Evolutionary conservation across 2,329 filamentous ascomycete genomes (phyloP).

Genomic region (Tolypocladium tropicale): DNA sequence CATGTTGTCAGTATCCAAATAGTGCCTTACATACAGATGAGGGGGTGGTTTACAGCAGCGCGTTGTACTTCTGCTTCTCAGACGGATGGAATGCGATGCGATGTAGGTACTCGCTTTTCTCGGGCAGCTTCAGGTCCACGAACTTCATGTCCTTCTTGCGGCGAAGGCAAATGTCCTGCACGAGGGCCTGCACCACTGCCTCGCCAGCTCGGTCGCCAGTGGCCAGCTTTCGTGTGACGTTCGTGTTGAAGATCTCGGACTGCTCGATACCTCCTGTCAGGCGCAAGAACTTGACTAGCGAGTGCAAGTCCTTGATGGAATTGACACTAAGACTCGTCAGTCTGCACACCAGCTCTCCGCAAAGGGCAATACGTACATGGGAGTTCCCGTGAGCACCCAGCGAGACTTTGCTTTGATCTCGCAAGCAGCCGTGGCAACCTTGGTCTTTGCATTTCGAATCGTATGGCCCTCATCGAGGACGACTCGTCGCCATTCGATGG

Average conservation of each 20-base stretch:
- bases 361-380: constrained; percentile 48
- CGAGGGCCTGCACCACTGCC: constrained; percentile 61
- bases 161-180: constrained; percentile 71
- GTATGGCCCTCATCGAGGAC: constrained; percentile 78
- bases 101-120: constrained; percentile 69
- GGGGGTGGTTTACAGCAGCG: constrained; percentile 45
- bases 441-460: constrained; percentile 69
- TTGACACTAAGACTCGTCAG: constrained; percentile 48
- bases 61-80: constrained; percentile 69
- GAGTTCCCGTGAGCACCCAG: constrained; percentile 74
- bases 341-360: background rate
- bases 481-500: constrained; percentile 62
- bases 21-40: background rate
- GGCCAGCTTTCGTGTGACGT: constrained; percentile 52
- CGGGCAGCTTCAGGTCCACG: constrained; percentile 68
- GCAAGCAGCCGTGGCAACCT: constrained; percentile 58
- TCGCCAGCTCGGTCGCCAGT: constrained; percentile 46
- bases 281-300: constrained; percentile 65
- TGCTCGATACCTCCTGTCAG: constrained; percentile 68
- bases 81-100: constrained; percentile 62
- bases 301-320: constrained; percentile 70
- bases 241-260: constrained; percentile 59
- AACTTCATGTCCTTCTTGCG: constrained; percentile 84
- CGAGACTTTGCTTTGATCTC: constrained; percentile 58
- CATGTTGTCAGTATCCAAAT: constrained; percentile 1